Evolutionary conservation across 306 rosid species (phyloP), one percentile per base, ranked within the genome.

Genomic region (Rosa persica): DNA sequence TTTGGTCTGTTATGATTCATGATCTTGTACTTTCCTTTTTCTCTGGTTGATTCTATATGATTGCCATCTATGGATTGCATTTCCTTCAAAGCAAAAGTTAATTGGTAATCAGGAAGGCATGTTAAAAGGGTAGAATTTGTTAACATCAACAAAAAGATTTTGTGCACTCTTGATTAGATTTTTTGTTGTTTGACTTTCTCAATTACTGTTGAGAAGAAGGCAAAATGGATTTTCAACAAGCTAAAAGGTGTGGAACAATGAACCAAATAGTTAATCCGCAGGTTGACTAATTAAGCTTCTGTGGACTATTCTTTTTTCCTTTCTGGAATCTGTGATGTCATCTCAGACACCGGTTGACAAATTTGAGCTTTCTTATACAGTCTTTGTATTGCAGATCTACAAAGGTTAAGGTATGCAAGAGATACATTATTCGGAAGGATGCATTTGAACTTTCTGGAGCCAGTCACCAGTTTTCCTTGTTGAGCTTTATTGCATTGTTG

Each of bases 141-240:
- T 30, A 6, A 60, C 4, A 48, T 52, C 30, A 27, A 27, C n/a
- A n/a, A n/a, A n/a, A n/a, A n/a, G n/a, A n/a, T n/a, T 82, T 62
- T 62, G 74, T 15, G 46, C 40, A 11, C 43, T 40, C 67, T 77
- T 77, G 40, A 44, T 16, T 23, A 34, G 66, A 55, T 40, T 66
- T 25, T 71, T 76, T 65, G 58, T 71, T 48, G 61, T 11, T 60
- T 8, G 98, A 88, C 90, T 78, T 86, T 95, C 79, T 92, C 98
- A 40, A 95, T 40, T 52, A 90, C 97, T 2, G 97, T 95, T 48
- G 98, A 95, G 85, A 95, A 90, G 79, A 95, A 95, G 87, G 98
- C 98, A 19, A 95, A 92, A 85, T 95, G 98, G 98, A 51, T 95
- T 79, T 95, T 95, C 88, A 89, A 92, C 92, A 95, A 95, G 76